phyloP scores from a whole-genome alignment of 176 grass and related monocot species.

The Oryza coarctata region DNA sequence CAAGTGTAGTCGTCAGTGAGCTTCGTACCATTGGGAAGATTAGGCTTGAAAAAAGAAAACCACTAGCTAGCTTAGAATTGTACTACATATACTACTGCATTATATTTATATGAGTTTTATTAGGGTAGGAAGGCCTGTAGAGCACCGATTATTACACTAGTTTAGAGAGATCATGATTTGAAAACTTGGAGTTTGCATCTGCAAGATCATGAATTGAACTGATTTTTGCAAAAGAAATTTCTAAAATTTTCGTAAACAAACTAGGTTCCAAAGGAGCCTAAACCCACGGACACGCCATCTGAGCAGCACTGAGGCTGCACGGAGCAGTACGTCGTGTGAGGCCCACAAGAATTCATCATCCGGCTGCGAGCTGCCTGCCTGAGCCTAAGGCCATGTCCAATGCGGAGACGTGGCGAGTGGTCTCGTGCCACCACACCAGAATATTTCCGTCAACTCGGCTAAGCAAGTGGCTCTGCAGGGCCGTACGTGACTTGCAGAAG shows the following conservation, averaged over 20 bases:
- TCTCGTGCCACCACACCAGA: too few relatives aligned
- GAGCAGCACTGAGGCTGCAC: too few relatives aligned
- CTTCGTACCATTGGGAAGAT: constrained; percentile 26
- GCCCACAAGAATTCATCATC: not conserved
- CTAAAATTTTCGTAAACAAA: not conserved
- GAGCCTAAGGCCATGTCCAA: too few relatives aligned
- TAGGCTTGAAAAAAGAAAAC: not conserved
- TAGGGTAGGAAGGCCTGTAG: too few relatives aligned
- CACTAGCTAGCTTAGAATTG: not conserved
- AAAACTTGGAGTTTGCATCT: not conserved
- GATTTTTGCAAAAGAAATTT: not conserved
- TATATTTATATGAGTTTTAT: not conserved
- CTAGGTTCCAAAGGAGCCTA: too few relatives aligned
- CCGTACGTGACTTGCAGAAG: too few relatives aligned
- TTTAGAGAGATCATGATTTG: constrained; percentile 15
- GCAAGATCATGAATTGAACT: not conserved
- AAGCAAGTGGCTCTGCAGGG: too few relatives aligned
- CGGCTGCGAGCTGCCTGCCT: not conserved
- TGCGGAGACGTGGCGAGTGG: too few relatives aligned
- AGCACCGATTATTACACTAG: not conserved
- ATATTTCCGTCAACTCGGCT: too few relatives aligned
- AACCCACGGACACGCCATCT: too few relatives aligned
- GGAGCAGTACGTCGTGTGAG: not conserved
- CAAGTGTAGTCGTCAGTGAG: not conserved
- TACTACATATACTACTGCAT: not conserved